phyloP scores from a whole-genome alignment of 768 basidiomycete genomes.

The Psilocybe azurescens region DNA sequence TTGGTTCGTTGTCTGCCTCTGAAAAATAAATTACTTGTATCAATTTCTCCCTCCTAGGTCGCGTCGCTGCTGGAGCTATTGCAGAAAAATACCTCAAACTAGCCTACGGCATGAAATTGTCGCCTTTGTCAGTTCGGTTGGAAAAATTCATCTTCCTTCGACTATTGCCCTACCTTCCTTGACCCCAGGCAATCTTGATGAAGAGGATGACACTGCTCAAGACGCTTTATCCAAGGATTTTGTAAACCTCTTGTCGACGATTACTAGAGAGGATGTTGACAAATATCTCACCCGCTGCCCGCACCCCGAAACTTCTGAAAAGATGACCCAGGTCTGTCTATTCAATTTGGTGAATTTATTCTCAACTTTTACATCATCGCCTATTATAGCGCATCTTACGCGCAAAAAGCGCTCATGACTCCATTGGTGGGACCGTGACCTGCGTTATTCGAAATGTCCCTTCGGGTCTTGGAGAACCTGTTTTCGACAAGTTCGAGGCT shows the following conservation, averaged over 20 bases:
- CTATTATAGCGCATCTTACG: constrained; percentile 82
- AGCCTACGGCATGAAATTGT: constrained; percentile 94
- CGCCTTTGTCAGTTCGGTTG: constrained; percentile 96
- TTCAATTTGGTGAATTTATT: not conserved
- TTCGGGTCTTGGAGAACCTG: constrained; percentile 93
- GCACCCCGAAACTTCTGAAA: constrained; percentile 84
- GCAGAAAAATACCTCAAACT: constrained; percentile 93
- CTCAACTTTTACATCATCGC: not conserved
- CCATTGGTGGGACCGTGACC: constrained; percentile 97
- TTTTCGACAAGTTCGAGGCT: constrained; percentile 99
- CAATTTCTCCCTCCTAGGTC: constrained; percentile 50
- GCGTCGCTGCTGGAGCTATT: constrained; percentile 97
- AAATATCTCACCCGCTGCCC: constrained; percentile 88
- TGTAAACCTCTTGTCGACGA: constrained; percentile 71
- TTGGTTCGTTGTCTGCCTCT: constrained; percentile 56
- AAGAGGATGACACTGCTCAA: constrained; percentile 65
- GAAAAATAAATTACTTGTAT: constrained; percentile 1
- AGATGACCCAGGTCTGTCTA: constrained; percentile 80
- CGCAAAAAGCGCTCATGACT: constrained; percentile 90
- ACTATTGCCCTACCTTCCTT: constrained; percentile 44
- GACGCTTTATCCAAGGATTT: constrained; percentile 89
- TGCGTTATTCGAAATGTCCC: constrained; percentile 94
- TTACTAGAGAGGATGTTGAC: constrained; percentile 91
- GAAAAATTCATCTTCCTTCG: constrained; percentile 85
- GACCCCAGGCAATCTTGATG: constrained; percentile 39